These are phyloP conservation scores for Gaeumannomyces tritici DNA, from an alignment of 2,329 filamentous ascomycete genomes.

Conservation along the genomic window DNA sequence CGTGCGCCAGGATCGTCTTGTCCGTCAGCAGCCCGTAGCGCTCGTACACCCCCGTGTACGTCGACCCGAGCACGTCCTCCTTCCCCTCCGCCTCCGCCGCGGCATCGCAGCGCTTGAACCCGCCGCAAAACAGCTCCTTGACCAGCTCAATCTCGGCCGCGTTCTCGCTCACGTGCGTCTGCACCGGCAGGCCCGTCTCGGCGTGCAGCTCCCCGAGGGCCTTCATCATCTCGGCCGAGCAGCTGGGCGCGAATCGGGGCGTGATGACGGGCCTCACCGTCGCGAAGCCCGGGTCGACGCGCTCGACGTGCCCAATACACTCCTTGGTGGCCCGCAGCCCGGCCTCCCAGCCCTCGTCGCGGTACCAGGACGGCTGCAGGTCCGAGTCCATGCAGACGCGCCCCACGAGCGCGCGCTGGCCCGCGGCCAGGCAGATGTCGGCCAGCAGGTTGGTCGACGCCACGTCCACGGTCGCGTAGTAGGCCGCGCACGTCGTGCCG, in stretches of 20 bases:
- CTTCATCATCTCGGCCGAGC: conserved; percentile 47
- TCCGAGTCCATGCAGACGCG: conserved; percentile 84
- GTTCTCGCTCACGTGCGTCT: conserved; percentile 91
- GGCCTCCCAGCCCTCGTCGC: conserved; percentile 56
- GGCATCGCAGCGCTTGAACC: conserved; percentile 31
- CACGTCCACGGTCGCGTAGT: conserved; percentile 86
- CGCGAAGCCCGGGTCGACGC: conserved; percentile 52
- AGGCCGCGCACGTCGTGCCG: conserved; percentile 89
- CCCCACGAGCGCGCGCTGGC: conserved; percentile 85
- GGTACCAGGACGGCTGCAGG: conserved; percentile 67
- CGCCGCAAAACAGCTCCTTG: conserved; percentile 44
- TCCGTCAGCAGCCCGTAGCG: conserved; percentile 55
- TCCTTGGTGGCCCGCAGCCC: conserved; percentile 46
- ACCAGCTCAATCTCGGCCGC: conserved; percentile 64
- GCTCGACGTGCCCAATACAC: conserved; percentile 55
- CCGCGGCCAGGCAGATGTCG: conserved; percentile 65
- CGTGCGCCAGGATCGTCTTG: conserved; percentile 78
- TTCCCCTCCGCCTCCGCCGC: conserved; percentile 5
- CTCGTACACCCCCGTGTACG: conserved; percentile 78
- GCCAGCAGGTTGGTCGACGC: conserved; percentile 84
- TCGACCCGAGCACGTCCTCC: conserved; percentile 14
- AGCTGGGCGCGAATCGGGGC: conserved; percentile 57
- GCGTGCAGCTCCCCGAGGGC: conserved; percentile 55
- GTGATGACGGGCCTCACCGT: conserved; percentile 77
- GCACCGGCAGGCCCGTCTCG: conserved; percentile 57